A percentile compares a stretch with the other conserved stretches of the same genome.
phyloP scores from a whole-genome alignment of 305 asterid genomes.

The Rubia peregrina region DNA sequence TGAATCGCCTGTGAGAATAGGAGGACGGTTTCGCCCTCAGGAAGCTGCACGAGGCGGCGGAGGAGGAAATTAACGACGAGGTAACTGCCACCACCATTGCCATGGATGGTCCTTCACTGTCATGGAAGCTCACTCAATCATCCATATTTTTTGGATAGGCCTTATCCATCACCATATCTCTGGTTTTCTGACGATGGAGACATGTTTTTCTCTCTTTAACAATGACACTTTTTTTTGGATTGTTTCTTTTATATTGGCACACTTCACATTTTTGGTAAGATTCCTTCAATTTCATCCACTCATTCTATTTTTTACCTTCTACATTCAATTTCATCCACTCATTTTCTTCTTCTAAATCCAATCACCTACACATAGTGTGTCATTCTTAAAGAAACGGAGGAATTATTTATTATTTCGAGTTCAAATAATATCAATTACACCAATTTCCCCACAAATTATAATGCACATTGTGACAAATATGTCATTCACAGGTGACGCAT shows the following conservation, averaged over 20 bases:
- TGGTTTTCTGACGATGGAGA: not conserved
- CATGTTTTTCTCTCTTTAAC: no score
- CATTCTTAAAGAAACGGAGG: no score
- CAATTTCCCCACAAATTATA: not conserved
- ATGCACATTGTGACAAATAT: not conserved
- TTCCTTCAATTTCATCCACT: no score
- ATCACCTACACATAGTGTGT: no score
- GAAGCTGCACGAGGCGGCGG: not conserved
- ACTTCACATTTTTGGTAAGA: no score
- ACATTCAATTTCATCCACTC: no score
- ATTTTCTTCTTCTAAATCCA: no score
- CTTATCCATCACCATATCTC: conserved; percentile 2
- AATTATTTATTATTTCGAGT: not conserved
- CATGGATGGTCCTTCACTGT: not conserved
- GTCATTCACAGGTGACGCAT: not conserved
- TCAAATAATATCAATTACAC: not conserved
- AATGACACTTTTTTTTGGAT: no score
- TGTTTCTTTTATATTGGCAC: no score
- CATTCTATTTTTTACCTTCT: no score
- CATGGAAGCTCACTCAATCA: not conserved
- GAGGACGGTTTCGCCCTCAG: not conserved
- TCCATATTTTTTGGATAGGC: not conserved
- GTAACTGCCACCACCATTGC: conserved; percentile 12
- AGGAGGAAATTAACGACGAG: not conserved
- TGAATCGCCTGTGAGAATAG: conserved; percentile 17